Percentiles rank a stretch among this genome's conserved stretches.
These are phyloP conservation scores for Furcasterigmium sp. DNA, from an alignment of 2,329 filamentous ascomycete genomes.

Conservation along the genomic window DNA sequence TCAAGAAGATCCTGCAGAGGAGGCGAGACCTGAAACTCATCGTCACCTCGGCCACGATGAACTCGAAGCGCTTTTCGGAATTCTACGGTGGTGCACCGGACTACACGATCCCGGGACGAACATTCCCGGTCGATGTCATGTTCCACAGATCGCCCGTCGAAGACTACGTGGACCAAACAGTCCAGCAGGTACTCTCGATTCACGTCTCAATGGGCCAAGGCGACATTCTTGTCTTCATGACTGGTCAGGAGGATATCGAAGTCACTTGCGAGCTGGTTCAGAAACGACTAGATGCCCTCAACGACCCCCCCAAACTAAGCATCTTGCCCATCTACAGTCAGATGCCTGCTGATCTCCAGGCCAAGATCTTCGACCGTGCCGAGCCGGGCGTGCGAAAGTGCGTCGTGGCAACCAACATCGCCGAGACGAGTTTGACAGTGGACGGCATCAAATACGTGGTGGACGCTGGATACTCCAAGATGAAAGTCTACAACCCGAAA, in stretches of 20 bases:
- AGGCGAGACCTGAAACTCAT: constrained; percentile 92
- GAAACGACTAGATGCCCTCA: constrained; percentile 80
- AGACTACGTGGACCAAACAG: constrained; percentile 95
- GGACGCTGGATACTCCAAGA: constrained; percentile 90
- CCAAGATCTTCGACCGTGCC: constrained; percentile 94
- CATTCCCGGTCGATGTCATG: constrained; percentile 95
- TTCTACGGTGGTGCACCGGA: constrained; percentile 96
- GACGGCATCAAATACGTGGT: constrained; percentile 99
- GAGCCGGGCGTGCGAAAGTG: constrained; percentile 90
- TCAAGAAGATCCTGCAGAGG: constrained; percentile 92
- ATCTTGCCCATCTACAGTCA: constrained; percentile 98
- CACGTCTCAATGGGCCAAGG: constrained; percentile 91
- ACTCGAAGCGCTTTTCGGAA: constrained; percentile 88
- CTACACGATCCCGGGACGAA: constrained; percentile 92
- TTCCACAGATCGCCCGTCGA: constrained; percentile 93
- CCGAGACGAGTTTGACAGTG: constrained; percentile 94
- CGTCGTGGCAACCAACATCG: constrained; percentile 97
- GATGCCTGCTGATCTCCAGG: constrained; percentile 96
- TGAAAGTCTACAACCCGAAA: constrained; percentile 97
- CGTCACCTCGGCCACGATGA: constrained; percentile 98
- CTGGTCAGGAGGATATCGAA: constrained; percentile 97
- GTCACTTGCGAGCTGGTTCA: constrained; percentile 90
- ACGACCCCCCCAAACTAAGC: constrained; percentile 89
- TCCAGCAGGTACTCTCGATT: constrained; percentile 92
- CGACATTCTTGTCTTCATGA: constrained; percentile 99